Conservation (phyloP, 148 eudicot species). For the Cornus suecica region DNA sequence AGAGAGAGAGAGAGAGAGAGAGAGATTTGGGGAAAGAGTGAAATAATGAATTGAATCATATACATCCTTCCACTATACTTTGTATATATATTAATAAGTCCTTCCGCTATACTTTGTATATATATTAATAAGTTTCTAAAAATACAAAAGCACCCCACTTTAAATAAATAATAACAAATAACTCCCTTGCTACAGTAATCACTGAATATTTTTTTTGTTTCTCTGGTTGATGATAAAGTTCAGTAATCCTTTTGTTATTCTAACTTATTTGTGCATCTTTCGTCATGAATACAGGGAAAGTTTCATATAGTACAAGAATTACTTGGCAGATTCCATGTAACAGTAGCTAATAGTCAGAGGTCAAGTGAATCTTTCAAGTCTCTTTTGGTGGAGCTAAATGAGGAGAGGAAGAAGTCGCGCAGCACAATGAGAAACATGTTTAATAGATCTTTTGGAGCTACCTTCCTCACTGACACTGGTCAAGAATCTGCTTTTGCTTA, state of each 20-base stretch:
- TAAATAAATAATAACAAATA: too few relatives aligned
- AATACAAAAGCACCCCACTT: too few relatives aligned
- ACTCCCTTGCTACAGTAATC: too few relatives aligned
- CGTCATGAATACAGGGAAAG: slow-evolving; percentile 57
- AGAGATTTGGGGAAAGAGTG: too few relatives aligned
- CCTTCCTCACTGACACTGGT: slow-evolving; percentile 89
- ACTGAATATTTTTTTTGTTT: not conserved
- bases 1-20: too few relatives aligned
- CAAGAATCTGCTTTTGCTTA: slow-evolving; percentile 97
- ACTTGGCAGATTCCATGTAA: slow-evolving; percentile 81
- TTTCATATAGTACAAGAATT: slow-evolving; percentile 95
- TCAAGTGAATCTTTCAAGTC: slow-evolving; percentile 60
- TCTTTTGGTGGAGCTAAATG: slow-evolving; percentile 71
- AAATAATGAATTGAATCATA: too few relatives aligned
- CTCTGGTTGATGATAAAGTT: not conserved
- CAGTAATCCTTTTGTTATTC: not conserved
- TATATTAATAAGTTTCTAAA: too few relatives aligned
- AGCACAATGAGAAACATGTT: slow-evolving; percentile 81
- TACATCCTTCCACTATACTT: too few relatives aligned
- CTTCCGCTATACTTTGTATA: too few relatives aligned
- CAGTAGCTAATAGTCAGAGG: slow-evolving; percentile 45
- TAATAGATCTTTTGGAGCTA: slow-evolving; percentile 89
- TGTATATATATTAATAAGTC: too few relatives aligned
- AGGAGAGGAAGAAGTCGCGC: slow-evolving; percentile 79
- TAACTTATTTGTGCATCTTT: not conserved